Evolutionary conservation across 2,329 filamentous ascomycete genomes (phyloP).

Genomic region (Pseudodiploospora longispora): DNA sequence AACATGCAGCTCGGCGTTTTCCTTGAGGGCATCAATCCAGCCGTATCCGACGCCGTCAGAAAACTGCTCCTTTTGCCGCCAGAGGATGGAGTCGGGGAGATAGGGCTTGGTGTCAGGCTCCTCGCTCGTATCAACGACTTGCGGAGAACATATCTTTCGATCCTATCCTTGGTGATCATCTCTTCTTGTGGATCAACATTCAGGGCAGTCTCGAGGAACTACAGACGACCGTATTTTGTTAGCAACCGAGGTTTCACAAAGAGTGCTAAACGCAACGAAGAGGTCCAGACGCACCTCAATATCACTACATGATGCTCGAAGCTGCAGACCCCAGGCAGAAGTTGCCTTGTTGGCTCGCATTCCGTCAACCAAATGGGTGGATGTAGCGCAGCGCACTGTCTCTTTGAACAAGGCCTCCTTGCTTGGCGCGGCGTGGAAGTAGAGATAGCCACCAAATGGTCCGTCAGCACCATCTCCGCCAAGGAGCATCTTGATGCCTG

Average conservation of each 20-base stretch:
- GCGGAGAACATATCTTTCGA: conserved; percentile 97
- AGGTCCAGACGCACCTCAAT: conserved; percentile 50
- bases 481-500: conserved; percentile 99
- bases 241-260: neutral
- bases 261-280: neutral
- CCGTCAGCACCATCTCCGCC: conserved; percentile 96
- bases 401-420: conserved; percentile 93
- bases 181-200: conserved; percentile 91
- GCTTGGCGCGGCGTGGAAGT: conserved; percentile 92
- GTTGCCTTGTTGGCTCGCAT: conserved; percentile 98
- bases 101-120: conserved; percentile 76
- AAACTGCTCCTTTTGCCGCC: conserved; percentile 99
- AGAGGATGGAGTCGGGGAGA: conserved; percentile 92
- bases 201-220: conserved; percentile 90
- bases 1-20: conserved; percentile 80
- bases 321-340: conserved; percentile 94
- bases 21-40: conserved; percentile 97
- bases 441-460: conserved; percentile 96
- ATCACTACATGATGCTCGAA: conserved; percentile 94
- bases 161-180: conserved; percentile 81
- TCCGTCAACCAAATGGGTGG: conserved; percentile 93
- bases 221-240: neutral
- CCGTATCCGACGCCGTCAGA: conserved; percentile 97
- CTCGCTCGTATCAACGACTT: conserved; percentile 89
- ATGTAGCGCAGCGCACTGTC: conserved; percentile 88